A percentile compares a stretch with the other conserved stretches of the same genome.
These are phyloP conservation scores for Fomitopsis palustris DNA, from an alignment of 1,284 basidiomycete genomes.

Conservation along the genomic window DNA sequence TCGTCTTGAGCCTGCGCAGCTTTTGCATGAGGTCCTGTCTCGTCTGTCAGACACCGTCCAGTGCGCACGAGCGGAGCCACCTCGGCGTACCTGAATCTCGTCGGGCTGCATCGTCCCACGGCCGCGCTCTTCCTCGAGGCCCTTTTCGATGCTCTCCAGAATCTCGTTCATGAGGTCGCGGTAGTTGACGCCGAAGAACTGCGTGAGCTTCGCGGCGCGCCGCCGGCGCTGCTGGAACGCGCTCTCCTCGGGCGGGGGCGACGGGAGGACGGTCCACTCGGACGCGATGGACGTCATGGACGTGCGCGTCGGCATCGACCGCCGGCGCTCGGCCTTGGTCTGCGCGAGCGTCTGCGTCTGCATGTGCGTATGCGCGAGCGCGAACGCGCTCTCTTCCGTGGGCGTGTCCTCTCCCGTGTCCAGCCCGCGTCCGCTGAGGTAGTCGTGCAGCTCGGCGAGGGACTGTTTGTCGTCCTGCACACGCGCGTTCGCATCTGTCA, in stretches of 20 bases:
- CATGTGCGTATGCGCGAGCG: constrained; percentile 17
- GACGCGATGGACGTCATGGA: constrained; percentile 60
- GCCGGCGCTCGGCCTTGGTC: constrained; percentile 51
- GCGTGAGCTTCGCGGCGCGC: constrained; percentile 73
- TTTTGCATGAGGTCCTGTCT: constrained; percentile 58
- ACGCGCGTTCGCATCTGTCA: constrained; percentile 4
- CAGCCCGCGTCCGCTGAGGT: constrained; percentile 42
- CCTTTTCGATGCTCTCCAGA: constrained; percentile 73
- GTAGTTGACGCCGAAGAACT: constrained; percentile 83
- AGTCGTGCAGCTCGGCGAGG: constrained; percentile 68
- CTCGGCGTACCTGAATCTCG: constrained; percentile 60
- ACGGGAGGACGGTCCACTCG: constrained; percentile 36
- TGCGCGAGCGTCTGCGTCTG: too few relatives aligned
- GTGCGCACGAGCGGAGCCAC: background rate
- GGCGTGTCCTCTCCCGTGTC: constrained; percentile 19
- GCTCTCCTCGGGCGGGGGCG: constrained; percentile 41
- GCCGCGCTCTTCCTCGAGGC: constrained; percentile 63
- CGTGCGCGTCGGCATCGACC: constrained; percentile 62
- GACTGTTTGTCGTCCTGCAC: constrained; percentile 68
- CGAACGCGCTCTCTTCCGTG: constrained; percentile 11
- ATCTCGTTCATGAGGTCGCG: constrained; percentile 71
- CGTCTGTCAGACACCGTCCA: constrained; percentile 9
- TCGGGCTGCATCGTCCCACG: constrained; percentile 59
- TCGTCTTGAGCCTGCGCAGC: constrained; percentile 55
- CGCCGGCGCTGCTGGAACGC: constrained; percentile 68